A percentile compares a stretch with the other conserved stretches of the same genome.
These are phyloP conservation scores for Thelonectria blattea DNA, from an alignment of 2,329 filamentous ascomycete genomes.

Conservation along the genomic window DNA sequence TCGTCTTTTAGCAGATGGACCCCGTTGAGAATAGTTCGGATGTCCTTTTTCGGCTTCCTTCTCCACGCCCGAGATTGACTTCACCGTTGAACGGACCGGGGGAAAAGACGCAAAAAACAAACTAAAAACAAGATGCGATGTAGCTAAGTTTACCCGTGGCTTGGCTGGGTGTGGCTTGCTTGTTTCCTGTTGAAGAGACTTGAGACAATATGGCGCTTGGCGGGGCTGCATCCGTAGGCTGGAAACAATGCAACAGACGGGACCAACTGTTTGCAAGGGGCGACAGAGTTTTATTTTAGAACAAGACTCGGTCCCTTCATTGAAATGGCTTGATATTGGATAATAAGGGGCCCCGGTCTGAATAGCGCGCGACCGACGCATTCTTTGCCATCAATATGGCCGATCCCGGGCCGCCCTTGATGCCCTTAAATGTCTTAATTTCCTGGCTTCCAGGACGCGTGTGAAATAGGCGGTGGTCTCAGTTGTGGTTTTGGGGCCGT, in stretches of 20 bases:
- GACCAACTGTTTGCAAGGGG: neutral
- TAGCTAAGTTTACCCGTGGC: neutral
- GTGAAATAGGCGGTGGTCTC: neutral
- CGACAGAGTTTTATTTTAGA: conserved; percentile 8
- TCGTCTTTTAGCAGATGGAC: neutral
- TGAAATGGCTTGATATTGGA: neutral
- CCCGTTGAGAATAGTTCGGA: neutral
- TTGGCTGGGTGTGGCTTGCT: neutral
- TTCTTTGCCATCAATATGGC: neutral
- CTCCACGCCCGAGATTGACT: neutral
- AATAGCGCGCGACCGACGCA: neutral
- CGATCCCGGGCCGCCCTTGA: neutral
- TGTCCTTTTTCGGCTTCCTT: neutral
- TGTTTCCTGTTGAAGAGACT: neutral
- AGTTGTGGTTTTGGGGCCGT: neutral
- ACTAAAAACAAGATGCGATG: too few species aligned
- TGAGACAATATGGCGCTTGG: neutral
- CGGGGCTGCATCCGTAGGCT: neutral
- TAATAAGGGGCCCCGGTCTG: neutral
- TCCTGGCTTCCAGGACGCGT: conserved; percentile 3
- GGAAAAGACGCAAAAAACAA: too few species aligned
- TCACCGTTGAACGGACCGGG: neutral
- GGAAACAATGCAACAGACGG: neutral
- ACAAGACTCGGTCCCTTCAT: neutral
- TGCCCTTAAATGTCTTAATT: conserved; percentile 1